Conservation (phyloP, 2,329 filamentous ascomycete genomes). For the Nigrospora sphaerica region DNA sequence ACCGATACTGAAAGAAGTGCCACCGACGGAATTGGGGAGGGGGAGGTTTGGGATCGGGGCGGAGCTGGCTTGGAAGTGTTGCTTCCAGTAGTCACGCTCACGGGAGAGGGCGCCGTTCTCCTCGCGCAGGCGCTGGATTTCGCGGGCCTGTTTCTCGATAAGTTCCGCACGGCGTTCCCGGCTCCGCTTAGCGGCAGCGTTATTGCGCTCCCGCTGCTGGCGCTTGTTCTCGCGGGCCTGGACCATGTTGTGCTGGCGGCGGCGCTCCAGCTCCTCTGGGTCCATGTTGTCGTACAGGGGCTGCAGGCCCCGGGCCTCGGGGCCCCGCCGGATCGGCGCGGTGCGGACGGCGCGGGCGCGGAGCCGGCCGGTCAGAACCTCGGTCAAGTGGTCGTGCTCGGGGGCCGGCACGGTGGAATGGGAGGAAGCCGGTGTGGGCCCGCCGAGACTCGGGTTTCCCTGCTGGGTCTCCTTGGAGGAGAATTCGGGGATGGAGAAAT, state of each 20-base stretch:
- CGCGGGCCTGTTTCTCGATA: not conserved
- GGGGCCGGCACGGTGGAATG: not conserved
- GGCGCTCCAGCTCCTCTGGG: not conserved
- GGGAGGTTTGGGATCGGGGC: too few relatives aligned
- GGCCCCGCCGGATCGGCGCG: not conserved
- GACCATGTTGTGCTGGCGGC: not conserved
- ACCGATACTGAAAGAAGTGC: too few relatives aligned
- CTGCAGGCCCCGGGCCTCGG: not conserved
- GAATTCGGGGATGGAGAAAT: too few relatives aligned
- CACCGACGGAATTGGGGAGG: too few relatives aligned
- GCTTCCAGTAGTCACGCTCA: slow-evolving; percentile 1
- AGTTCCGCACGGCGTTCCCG: not conserved
- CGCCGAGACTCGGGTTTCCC: too few relatives aligned
- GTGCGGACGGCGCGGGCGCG: not conserved
- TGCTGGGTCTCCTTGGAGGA: too few relatives aligned
- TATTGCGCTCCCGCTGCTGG: not conserved
- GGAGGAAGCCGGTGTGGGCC: too few relatives aligned
- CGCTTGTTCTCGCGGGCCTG: not conserved
- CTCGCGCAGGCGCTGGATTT: not conserved
- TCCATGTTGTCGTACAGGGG: not conserved
- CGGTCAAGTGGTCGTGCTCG: not conserved
- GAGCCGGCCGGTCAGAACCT: not conserved
- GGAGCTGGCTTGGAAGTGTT: too few relatives aligned
- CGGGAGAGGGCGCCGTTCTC: not conserved
- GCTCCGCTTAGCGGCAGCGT: not conserved